A percentile compares a stretch with the other conserved stretches of the same genome.
Evolutionary conservation across 352 stramenopile genomes (phyloP).

Genomic region (Globisporangium uncinulatum): DNA sequence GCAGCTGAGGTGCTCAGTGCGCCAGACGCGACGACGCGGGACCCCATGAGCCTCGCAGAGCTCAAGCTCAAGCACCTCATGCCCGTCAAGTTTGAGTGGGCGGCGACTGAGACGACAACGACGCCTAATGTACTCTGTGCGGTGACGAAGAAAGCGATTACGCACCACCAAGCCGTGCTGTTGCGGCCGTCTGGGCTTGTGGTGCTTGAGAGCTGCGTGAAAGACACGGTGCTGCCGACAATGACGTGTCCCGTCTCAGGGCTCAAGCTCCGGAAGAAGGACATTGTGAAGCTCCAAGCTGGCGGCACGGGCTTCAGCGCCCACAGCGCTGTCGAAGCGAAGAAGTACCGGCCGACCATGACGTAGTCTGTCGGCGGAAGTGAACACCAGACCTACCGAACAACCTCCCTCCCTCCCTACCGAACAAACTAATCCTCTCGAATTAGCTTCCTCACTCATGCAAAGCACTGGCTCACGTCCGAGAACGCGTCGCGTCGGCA

Average conservation of each 20-base stretch:
- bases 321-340: conserved; percentile 82
- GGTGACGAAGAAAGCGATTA: conserved; percentile 81
- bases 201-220: conserved; percentile 72
- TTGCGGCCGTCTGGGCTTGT: conserved; percentile 74
- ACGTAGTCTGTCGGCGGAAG: conserved; percentile 31
- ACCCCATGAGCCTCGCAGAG: conserved; percentile 78
- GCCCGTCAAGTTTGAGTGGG: conserved; percentile 82
- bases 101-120: conserved; percentile 13
- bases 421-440: neutral
- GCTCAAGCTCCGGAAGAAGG: conserved; percentile 83
- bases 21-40: conserved; percentile 66
- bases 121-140: conserved; percentile 53
- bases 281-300: conserved; percentile 73
- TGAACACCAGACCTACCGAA: neutral
- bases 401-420: neutral
- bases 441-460: conserved; percentile 5
- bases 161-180: conserved; percentile 70
- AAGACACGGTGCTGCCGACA: conserved; percentile 78
- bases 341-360: conserved; percentile 84
- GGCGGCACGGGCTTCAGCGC: conserved; percentile 78
- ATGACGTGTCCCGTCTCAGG: conserved; percentile 84
- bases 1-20: conserved; percentile 41
- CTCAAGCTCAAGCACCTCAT: conserved; percentile 88
- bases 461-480: conserved; percentile 29
- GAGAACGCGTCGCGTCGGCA: conserved; percentile 34